phyloP scores from a whole-genome alignment of 2,329 filamentous ascomycete genomes.

The Helotiales sp. region DNA sequence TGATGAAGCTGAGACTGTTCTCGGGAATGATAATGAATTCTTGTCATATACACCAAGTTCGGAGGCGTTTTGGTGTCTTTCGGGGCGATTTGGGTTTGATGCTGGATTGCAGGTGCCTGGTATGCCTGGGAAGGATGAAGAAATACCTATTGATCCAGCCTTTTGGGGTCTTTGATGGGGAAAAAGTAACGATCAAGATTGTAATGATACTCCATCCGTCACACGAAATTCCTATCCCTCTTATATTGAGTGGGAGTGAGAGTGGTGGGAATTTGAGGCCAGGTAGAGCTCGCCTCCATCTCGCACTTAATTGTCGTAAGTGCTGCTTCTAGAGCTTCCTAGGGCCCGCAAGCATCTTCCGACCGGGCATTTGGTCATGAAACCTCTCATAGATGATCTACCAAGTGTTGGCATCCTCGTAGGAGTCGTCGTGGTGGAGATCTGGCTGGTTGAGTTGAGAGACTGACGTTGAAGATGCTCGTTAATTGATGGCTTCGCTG shows the following conservation, averaged over 20 bases:
- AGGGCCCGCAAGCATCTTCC: conserved; percentile 24
- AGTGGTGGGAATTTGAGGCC: background rate
- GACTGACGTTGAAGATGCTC: conserved; percentile 42
- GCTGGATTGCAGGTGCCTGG: background rate
- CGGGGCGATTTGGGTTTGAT: background rate
- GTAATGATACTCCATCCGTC: no score
- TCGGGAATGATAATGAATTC: background rate
- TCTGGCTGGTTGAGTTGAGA: conserved; percentile 28
- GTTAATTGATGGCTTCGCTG: conserved; percentile 11
- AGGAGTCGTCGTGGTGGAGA: conserved; percentile 29
- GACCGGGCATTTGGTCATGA: conserved; percentile 35
- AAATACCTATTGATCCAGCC: no score
- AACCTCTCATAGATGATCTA: conserved; percentile 4
- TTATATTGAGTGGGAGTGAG: background rate
- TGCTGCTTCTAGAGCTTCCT: background rate
- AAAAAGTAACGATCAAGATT: background rate
- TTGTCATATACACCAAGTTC: background rate
- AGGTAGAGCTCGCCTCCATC: background rate
- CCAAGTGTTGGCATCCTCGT: background rate
- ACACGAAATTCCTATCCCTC: background rate
- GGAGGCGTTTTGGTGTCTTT: background rate
- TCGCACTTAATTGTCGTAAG: background rate
- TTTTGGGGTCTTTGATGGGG: background rate
- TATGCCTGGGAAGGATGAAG: background rate
- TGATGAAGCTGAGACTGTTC: background rate